Base-by-base conservation (phyloP, 495 filamentous ascomycete species). In the Letharia lupina region DNA sequence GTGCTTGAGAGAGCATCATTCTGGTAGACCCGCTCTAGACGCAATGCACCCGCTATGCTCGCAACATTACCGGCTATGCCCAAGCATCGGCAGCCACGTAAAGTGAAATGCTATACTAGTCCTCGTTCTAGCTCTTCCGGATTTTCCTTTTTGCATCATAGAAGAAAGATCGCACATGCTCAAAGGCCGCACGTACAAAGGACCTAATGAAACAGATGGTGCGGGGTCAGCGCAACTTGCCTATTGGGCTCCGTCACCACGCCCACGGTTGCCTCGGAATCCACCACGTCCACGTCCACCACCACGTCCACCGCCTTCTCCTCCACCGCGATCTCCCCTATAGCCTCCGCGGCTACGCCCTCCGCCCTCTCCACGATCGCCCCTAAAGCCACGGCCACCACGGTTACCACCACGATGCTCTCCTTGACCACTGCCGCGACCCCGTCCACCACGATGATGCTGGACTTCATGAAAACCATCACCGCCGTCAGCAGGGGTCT, bases 381-480 rank as follows among this genome's bases (percentile, higher is more conserved):
- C 79, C 42, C 80, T 78, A 52, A 80, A 80, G 67, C 78, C 77
- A 67, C 82, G 80, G 42, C 83, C 78, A 31, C 84, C 84, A 56
- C 86, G 83, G 70, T 80, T 78, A 59, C 81, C 80, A 60, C 86
- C 82, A 69, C 84, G 75, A 63, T 77, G 76, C 61, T 80, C 80
- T 50, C 83, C 80, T 64, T 83, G 79, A 62, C 78, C 75, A 52
- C 76, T 70, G 18, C 79, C 76, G 64, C 80, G 81, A 65, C 82
- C 84, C 65, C 80, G 67, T 50, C 79, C 75, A 64, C 75, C 76
- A 64, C 77, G 62, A 60, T 68, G 78, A 54, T 79, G 86, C 61
- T 84, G 83, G 13, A 91, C 87, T 68, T 84, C 82, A 62, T 87
- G 86, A 76, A 93, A 92, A 54, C 86, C 89, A 67, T 92, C 89